A percentile compares a stretch with the other conserved stretches of the same genome.
Conservation (phyloP, 345 rosid genomes). For the Draba incana region DNA sequence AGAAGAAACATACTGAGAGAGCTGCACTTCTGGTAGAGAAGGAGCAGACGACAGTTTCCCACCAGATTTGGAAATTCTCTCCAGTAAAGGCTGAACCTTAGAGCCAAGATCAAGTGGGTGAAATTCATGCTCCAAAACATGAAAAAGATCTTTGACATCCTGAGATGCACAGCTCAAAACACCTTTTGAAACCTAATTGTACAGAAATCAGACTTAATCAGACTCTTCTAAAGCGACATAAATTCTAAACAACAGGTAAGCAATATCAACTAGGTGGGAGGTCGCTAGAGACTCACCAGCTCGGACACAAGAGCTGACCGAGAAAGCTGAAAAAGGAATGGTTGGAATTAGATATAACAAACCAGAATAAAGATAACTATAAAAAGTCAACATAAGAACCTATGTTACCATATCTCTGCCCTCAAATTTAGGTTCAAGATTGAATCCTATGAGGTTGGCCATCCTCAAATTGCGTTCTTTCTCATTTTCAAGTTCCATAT, state of each 20-base stretch:
- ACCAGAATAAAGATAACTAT: background rate
- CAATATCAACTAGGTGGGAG: conserved; percentile 17
- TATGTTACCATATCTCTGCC: conserved; percentile 81
- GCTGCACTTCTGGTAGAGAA: conserved; percentile 86
- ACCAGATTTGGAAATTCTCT: conserved; percentile 80
- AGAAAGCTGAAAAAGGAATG: conserved; percentile 64
- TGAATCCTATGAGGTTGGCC: conserved; percentile 95
- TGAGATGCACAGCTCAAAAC: conserved; percentile 92
- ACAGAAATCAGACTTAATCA: conserved; percentile 28
- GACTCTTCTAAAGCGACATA: background rate
- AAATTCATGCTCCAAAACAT: conserved; percentile 88
- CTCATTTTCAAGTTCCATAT: conserved; percentile 85
- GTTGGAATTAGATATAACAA: conserved; percentile 24
- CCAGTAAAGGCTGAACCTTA: conserved; percentile 74
- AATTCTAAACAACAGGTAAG: conserved; percentile 26
- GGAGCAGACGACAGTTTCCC: conserved; percentile 92
- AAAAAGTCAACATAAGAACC: conserved; percentile 12
- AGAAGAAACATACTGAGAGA: conserved; percentile 77
- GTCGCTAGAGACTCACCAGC: conserved; percentile 61
- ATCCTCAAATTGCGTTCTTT: conserved; percentile 91
- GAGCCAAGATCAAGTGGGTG: conserved; percentile 82
- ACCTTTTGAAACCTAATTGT: conserved; percentile 76
- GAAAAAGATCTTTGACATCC: conserved; percentile 94
- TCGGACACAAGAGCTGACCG: conserved; percentile 85
- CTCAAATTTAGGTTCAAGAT: conserved; percentile 81